Percentiles rank a stretch among this genome's conserved stretches.
phyloP scores from a whole-genome alignment of 208 protist genomes.

The Phytomonas sp. region DNA sequence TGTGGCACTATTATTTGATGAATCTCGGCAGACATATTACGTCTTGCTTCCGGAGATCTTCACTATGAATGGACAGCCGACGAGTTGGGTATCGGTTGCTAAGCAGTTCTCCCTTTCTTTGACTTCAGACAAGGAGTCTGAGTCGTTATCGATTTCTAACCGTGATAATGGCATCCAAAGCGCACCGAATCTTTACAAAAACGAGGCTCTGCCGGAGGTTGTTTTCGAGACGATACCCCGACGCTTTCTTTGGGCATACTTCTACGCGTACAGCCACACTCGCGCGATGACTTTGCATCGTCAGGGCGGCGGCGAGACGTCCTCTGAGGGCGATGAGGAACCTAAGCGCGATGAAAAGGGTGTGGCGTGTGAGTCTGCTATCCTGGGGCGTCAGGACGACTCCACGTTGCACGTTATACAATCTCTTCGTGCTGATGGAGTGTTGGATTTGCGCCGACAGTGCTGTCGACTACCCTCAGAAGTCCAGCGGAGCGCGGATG shows the following conservation, averaged over 20 bases:
- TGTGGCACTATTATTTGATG: constrained; percentile 34
- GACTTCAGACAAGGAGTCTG: neutral
- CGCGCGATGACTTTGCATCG: constrained; percentile 1
- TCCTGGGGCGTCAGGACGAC: neutral
- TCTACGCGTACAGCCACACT: constrained; percentile 42
- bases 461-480: neutral
- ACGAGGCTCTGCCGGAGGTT: constrained; percentile 11
- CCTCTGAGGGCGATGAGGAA: neutral
- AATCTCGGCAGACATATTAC: constrained; percentile 18
- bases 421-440: constrained; percentile 25
- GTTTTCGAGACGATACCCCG: constrained; percentile 4
- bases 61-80: constrained; percentile 22
- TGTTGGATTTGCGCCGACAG: constrained; percentile 4
- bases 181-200: neutral
- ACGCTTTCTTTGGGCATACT: constrained; percentile 47
- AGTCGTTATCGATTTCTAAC: neutral
- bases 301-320: neutral
- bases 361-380: neutral
- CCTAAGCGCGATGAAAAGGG: neutral
- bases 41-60: constrained; percentile 31
- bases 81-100: constrained; percentile 19
- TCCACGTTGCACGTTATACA: constrained; percentile 22
- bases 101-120: neutral
- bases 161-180: neutral
- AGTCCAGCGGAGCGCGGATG: constrained; percentile 10